phyloP scores from a whole-genome alignment of 1,284 basidiomycete species.

The Ganoderma leucocontextum region DNA sequence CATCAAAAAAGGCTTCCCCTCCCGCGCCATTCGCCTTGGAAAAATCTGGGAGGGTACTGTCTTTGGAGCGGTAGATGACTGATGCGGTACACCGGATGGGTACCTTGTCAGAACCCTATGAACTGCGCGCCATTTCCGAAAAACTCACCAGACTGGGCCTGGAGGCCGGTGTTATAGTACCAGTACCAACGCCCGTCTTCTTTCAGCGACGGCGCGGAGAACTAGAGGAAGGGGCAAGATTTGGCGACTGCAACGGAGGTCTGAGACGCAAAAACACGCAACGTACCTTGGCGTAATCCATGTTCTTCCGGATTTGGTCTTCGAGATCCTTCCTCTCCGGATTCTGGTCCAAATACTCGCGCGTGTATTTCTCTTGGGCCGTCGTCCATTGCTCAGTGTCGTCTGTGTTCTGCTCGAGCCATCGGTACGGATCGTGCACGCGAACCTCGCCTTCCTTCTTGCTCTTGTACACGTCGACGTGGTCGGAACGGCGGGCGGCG shows the following conservation, averaged over 20 bases:
- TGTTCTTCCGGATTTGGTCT: conserved; percentile 66
- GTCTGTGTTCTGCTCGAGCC: conserved; percentile 68
- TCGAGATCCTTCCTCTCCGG: conserved; percentile 65
- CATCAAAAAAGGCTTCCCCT: conserved; percentile 82
- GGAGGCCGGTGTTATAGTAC: conserved; percentile 77
- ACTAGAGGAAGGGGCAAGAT: conserved; percentile 47
- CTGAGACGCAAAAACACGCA: conserved; percentile 18
- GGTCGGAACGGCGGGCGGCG: conserved; percentile 64
- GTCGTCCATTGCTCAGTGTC: conserved; percentile 74
- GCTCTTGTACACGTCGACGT: conserved; percentile 76
- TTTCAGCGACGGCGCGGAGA: conserved; percentile 65
- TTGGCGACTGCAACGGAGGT: conserved; percentile 15
- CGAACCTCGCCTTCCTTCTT: conserved; percentile 63
- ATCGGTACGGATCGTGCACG: conserved; percentile 78
- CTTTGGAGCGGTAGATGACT: conserved; percentile 75
- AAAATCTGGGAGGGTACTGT: conserved; percentile 60
- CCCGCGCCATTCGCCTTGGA: conserved; percentile 50
- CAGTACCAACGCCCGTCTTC: conserved; percentile 81
- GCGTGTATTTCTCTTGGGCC: conserved; percentile 69
- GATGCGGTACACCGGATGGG: conserved; percentile 12
- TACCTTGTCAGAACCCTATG: conserved; percentile 20
- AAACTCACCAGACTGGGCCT: conserved; percentile 64
- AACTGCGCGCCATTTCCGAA: conserved; percentile 10
- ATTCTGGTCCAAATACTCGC: conserved; percentile 67
- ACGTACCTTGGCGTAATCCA: conserved; percentile 74